Conservation (phyloP, 1,284 basidiomycete genomes). For the Cryptococcus maquisensis region DNA sequence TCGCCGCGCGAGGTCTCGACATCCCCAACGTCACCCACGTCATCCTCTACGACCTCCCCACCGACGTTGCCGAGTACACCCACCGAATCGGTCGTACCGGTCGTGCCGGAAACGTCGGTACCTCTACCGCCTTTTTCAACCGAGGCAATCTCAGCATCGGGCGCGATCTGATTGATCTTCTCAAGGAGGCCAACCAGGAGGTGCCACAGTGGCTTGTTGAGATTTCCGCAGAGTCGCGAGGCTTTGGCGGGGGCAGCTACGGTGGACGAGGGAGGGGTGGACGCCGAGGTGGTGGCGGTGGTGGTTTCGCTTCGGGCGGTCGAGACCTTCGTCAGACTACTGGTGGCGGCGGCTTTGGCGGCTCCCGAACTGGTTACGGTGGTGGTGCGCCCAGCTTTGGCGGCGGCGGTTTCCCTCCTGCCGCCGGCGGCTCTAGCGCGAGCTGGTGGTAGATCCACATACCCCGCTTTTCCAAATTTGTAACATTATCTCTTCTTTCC, state of each 20-base stretch:
- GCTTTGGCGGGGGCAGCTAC: constrained; percentile 58
- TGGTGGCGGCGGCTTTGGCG: constrained; percentile 55
- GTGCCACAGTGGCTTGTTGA: constrained; percentile 81
- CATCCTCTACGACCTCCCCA: constrained; percentile 90
- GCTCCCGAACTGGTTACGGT: constrained; percentile 57
- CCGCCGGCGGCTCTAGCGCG: constrained; percentile 46
- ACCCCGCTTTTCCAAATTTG: neutral
- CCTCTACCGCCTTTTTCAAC: constrained; percentile 92
- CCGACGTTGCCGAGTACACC: constrained; percentile 97
- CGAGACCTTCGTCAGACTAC: constrained; percentile 56
- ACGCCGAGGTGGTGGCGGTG: constrained; percentile 48
- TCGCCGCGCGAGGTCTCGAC: constrained; percentile 97
- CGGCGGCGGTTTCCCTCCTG: constrained; percentile 40
- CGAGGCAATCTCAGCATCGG: constrained; percentile 87
- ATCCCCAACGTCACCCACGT: constrained; percentile 99
- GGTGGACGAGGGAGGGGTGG: constrained; percentile 55
- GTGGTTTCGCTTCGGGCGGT: constrained; percentile 57
- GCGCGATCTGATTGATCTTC: constrained; percentile 83
- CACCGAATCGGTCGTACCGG: constrained; percentile 99
- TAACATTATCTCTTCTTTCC: neutral
- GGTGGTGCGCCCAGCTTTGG: constrained; percentile 21
- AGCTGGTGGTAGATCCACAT: constrained; percentile 43
- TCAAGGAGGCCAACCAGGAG: constrained; percentile 84
- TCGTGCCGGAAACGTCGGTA: constrained; percentile 97
- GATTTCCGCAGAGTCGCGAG: constrained; percentile 75